phyloP scores from a whole-genome alignment of 768 basidiomycete species.

The Psilocybe tampanensis region DNA sequence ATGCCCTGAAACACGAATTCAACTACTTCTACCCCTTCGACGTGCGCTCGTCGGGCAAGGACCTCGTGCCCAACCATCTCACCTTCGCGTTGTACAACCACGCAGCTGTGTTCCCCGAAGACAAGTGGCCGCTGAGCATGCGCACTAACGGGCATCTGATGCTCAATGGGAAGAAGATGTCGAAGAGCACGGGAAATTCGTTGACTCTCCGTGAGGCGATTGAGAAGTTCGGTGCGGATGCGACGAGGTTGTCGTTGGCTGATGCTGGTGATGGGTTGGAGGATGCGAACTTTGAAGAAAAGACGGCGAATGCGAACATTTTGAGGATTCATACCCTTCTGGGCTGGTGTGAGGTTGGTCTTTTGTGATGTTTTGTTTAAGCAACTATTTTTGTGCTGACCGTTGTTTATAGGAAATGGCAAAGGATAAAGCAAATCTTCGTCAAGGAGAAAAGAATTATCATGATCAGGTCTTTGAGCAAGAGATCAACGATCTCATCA shows the following conservation, averaged over 20 bases:
- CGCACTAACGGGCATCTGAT: slow-evolving; percentile 96
- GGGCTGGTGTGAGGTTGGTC: slow-evolving; percentile 85
- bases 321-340: slow-evolving; percentile 88
- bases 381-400: neutral
- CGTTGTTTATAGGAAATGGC: slow-evolving; percentile 67
- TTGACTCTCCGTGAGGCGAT: slow-evolving; percentile 88
- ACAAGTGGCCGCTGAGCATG: slow-evolving; percentile 91
- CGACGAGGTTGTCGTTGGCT: slow-evolving; percentile 87
- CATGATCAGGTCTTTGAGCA: slow-evolving; percentile 92
- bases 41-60: slow-evolving; percentile 97
- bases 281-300: slow-evolving; percentile 99
- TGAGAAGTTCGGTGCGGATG: slow-evolving; percentile 96
- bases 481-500: slow-evolving; percentile 86
- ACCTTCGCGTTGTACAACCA: slow-evolving; percentile 96
- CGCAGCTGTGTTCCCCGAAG: slow-evolving; percentile 89
- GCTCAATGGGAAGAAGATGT: slow-evolving; percentile 99
- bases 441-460: slow-evolving; percentile 74
- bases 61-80: slow-evolving; percentile 93
- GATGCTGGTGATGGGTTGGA: slow-evolving; percentile 98
- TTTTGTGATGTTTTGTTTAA: neutral
- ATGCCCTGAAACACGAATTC: slow-evolving; percentile 87
- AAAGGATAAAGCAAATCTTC: slow-evolving; percentile 68
- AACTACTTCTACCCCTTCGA: slow-evolving; percentile 98
- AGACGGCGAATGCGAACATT: slow-evolving; percentile 96
- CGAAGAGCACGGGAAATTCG: slow-evolving; percentile 94